Evolutionary conservation across 169 alveolate species (phyloP).

Genomic region (Eimeria acervulina): DNA sequence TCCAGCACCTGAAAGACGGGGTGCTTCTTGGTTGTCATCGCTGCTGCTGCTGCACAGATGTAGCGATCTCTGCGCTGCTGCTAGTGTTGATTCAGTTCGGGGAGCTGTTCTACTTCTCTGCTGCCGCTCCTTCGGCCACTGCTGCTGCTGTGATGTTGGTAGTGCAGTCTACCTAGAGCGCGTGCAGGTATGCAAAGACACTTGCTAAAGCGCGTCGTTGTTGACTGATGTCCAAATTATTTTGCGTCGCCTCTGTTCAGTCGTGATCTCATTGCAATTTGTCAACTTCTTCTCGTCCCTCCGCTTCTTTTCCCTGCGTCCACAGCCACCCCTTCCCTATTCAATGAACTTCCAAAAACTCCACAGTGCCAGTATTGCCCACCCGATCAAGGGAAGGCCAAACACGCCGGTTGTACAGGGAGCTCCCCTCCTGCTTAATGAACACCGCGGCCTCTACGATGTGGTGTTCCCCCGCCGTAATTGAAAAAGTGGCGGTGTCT

Average conservation of each 20-base stretch:
- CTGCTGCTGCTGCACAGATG: not conserved
- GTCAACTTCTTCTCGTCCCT: not conserved
- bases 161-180: not conserved
- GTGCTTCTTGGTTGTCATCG: not conserved
- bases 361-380: not conserved
- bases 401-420: not conserved
- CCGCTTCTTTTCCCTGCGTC: not conserved
- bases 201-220: not conserved
- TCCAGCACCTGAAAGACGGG: not conserved
- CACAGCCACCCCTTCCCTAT: not conserved
- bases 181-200: not conserved
- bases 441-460: not conserved
- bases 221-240: not conserved
- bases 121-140: not conserved
- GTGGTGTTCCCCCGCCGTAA: not conserved
- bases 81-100: not conserved
- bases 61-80: not conserved
- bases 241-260: not conserved
- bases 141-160: conserved; percentile 9
- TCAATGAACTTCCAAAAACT: not conserved
- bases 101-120: not conserved
- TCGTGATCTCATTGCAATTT: not conserved
- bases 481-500: not conserved
- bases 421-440: not conserved
- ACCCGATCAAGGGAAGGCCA: not conserved